Conservation (phyloP, 106 monocot genomes). For the Amphibolis antarctica region DNA sequence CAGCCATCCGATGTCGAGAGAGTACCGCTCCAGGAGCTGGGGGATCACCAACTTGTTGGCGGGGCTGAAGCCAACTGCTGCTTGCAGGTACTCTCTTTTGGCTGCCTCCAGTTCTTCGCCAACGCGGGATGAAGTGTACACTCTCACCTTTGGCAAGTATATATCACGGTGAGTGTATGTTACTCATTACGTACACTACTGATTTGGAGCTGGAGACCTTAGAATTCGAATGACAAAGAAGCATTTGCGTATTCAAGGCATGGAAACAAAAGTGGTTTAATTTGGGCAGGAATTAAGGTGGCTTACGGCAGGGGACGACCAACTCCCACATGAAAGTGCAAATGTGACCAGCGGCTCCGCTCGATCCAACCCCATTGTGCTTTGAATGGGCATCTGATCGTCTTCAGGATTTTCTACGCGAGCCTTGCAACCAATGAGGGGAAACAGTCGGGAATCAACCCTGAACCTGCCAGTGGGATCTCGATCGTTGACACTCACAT, state of each 20-base stretch:
- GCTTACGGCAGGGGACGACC: conserved; percentile 86
- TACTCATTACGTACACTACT: not conserved
- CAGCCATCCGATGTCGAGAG: conserved; percentile 75
- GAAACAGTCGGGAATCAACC: not conserved
- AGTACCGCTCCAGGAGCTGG: conserved; percentile 78
- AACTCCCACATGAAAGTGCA: conserved; percentile 85
- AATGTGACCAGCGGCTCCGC: conserved; percentile 76
- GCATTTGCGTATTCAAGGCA: not conserved
- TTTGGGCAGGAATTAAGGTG: not conserved
- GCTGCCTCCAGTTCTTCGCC: conserved; percentile 68
- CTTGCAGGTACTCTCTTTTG: conserved; percentile 78
- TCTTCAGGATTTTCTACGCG: conserved; percentile 26
- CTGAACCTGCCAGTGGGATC: not conserved
- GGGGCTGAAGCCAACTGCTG: conserved; percentile 48
- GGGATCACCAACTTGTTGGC: conserved; percentile 57
- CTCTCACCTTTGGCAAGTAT: conserved; percentile 47
- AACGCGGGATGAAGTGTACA: conserved; percentile 69
- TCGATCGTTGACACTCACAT: conserved; percentile 32
- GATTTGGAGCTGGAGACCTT: not conserved
- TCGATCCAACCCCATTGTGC: conserved; percentile 56
- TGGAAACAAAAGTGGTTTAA: not conserved
- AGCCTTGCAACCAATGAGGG: conserved; percentile 11
- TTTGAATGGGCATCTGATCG: conserved; percentile 28
- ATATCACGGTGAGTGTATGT: not conserved
- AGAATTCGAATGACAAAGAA: not conserved